phyloP scores from a whole-genome alignment of 495 filamentous ascomycete genomes.

The Staphylotrichum longicolle region DNA sequence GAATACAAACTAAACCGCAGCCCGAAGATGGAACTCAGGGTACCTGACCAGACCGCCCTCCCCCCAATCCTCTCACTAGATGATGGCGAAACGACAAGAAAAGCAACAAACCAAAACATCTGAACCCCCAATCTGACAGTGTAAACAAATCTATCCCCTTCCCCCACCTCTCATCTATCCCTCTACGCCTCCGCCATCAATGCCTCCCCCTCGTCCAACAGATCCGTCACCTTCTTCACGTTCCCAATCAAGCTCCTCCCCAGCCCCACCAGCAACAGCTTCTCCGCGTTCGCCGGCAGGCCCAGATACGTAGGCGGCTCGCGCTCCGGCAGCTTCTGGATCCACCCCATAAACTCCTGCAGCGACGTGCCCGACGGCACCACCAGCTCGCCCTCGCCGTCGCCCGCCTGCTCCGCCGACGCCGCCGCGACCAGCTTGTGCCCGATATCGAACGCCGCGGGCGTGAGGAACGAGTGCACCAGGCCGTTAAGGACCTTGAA shows the following conservation, averaged over 20 bases:
- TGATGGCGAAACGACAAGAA: too few relatives aligned
- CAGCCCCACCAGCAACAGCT: slow-evolving; percentile 85
- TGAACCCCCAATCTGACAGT: neutral
- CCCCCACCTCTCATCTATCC: neutral
- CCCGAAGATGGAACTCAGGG: neutral
- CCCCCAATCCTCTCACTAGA: neutral
- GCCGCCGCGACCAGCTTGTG: slow-evolving; percentile 67
- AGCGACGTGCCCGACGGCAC: slow-evolving; percentile 78
- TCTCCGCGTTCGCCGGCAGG: slow-evolving; percentile 93
- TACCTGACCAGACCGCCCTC: neutral
- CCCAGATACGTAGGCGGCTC: slow-evolving; percentile 98
- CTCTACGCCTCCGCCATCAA: slow-evolving; percentile 65
- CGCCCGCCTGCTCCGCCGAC: slow-evolving; percentile 13
- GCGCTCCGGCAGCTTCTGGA: slow-evolving; percentile 85
- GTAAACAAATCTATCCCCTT: neutral
- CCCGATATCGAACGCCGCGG: slow-evolving; percentile 83
- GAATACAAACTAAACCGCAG: too few relatives aligned
- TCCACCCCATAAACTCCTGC: slow-evolving; percentile 88
- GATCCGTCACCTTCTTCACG: slow-evolving; percentile 72
- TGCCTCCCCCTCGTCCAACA: slow-evolving; percentile 93
- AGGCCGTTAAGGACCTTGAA: slow-evolving; percentile 68
- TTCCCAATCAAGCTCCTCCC: slow-evolving; percentile 83
- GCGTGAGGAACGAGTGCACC: slow-evolving; percentile 74
- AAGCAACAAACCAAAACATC: neutral
- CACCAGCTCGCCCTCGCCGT: slow-evolving; percentile 49